These are phyloP conservation scores for Backusella sp. DNA, from an alignment of 192 early-diverging fungal genomes.

Conservation along the genomic window DNA sequence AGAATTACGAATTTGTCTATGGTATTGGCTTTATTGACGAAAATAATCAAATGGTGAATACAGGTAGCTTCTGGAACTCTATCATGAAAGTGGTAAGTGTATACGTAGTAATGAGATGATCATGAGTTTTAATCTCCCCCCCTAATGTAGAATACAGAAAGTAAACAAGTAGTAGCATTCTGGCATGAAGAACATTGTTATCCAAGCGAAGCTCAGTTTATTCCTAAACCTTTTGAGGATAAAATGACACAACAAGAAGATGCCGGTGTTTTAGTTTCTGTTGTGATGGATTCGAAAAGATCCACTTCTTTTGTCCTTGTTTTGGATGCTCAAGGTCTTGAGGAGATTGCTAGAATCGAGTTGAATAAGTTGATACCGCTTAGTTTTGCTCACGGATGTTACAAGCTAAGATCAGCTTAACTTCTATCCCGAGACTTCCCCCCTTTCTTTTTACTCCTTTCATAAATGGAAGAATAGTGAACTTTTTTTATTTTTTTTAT, in stretches of 20 bases:
- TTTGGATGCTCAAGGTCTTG: slow-evolving; percentile 67
- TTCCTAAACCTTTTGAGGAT: slow-evolving; percentile 46
- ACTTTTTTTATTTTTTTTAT: background rate
- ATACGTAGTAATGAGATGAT: background rate
- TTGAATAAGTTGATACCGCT: slow-evolving; percentile 66
- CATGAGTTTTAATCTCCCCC: background rate
- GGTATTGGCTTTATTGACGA: slow-evolving; percentile 35
- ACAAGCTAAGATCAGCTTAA: slow-evolving; percentile 13
- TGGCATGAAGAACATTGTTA: slow-evolving; percentile 65
- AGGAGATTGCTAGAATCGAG: slow-evolving; percentile 64
- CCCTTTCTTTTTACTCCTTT: background rate
- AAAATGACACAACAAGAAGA: slow-evolving; percentile 58
- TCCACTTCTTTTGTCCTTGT: slow-evolving; percentile 69
- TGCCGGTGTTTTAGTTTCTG: slow-evolving; percentile 70
- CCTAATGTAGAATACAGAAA: slow-evolving; percentile 34
- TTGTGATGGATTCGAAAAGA: slow-evolving; percentile 69
- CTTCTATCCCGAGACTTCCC: background rate
- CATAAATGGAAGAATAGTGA: background rate
- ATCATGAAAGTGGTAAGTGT: slow-evolving; percentile 46
- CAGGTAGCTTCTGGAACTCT: slow-evolving; percentile 40
- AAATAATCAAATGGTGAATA: background rate
- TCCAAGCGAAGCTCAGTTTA: slow-evolving; percentile 80
- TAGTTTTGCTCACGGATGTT: slow-evolving; percentile 69
- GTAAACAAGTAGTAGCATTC: slow-evolving; percentile 31
- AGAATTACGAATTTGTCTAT: slow-evolving; percentile 34